A percentile compares a stretch with the other conserved stretches of the same genome.
phyloP scores from a whole-genome alignment of 176 grass and related monocot genomes.

The Urochloa ruziziensis region DNA sequence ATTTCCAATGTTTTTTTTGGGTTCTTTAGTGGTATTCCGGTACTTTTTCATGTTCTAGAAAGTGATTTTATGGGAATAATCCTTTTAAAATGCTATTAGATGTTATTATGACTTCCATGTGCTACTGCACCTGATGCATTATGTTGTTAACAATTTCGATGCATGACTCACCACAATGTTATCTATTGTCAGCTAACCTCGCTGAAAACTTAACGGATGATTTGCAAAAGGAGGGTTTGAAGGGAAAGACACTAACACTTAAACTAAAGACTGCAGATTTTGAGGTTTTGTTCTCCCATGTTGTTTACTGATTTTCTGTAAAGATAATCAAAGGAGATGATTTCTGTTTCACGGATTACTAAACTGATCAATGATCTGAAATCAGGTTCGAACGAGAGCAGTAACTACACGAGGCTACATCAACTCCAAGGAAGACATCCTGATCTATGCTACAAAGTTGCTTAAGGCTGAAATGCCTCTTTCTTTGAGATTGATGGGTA shows the following conservation, averaged over 20 bases:
- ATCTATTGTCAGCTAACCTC: slow-evolving; percentile 58
- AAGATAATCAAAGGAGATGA: neutral
- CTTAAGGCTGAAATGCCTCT: slow-evolving; percentile 89
- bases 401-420: slow-evolving; percentile 66
- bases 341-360: slow-evolving; percentile 23
- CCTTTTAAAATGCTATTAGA: neutral
- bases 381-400: slow-evolving; percentile 85
- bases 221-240: slow-evolving; percentile 78
- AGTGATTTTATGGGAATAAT: neutral
- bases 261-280: slow-evolving; percentile 95
- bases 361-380: slow-evolving; percentile 27
- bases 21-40: neutral
- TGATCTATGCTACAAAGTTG: slow-evolving; percentile 77
- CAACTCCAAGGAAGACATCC: slow-evolving; percentile 79
- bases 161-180: neutral
- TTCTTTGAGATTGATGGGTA: slow-evolving; percentile 95
- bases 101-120: neutral
- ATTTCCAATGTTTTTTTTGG: neutral
- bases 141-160: neutral
- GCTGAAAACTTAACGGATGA: slow-evolving; percentile 77
- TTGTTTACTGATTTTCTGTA: slow-evolving; percentile 14
- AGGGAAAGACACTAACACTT: slow-evolving; percentile 76
- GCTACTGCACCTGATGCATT: neutral
- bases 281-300: slow-evolving; percentile 55
- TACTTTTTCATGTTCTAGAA: neutral